Percentiles rank a stretch among this genome's conserved stretches.
phyloP scores from a whole-genome alignment of 768 basidiomycete species.

The Hygrophoropsis aurantiaca region DNA sequence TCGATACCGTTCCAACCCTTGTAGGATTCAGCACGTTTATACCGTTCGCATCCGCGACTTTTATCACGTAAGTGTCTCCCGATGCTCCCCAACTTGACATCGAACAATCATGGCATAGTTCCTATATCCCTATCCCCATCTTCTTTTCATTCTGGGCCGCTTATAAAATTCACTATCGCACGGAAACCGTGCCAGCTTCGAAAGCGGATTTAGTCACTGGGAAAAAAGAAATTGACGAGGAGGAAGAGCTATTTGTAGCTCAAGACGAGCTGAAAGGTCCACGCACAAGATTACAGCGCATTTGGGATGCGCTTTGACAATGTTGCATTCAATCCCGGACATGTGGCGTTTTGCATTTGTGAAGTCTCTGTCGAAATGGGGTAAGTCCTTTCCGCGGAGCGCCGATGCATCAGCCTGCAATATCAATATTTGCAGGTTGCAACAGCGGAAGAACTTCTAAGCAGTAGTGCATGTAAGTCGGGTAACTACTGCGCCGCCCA shows the following conservation, averaged over 20 bases:
- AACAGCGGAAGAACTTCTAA: too few relatives aligned
- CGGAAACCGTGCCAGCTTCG: constrained; percentile 30
- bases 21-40: constrained; percentile 12
- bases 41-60: constrained; percentile 53
- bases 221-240: constrained; percentile 59
- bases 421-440: too few relatives aligned
- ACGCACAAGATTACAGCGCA: constrained; percentile 7
- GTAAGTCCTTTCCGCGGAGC: too few relatives aligned
- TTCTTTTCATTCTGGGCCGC: constrained; percentile 11
- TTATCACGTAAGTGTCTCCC: constrained; percentile 51
- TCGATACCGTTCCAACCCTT: not conserved
- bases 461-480: too few relatives aligned
- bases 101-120: constrained; percentile 5
- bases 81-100: constrained; percentile 7
- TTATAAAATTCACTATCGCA: constrained; percentile 25
- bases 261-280: constrained; percentile 44
- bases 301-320: constrained; percentile 10
- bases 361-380: too few relatives aligned
- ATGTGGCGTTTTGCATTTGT: too few relatives aligned
- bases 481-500: too few relatives aligned
- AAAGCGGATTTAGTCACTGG: constrained; percentile 64
- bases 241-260: constrained; percentile 51
- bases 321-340: too few relatives aligned
- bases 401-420: too few relatives aligned
- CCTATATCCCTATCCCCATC: constrained; percentile 15